Conservation (phyloP, 441 rosid species). For the Pelargonium australe region DNA sequence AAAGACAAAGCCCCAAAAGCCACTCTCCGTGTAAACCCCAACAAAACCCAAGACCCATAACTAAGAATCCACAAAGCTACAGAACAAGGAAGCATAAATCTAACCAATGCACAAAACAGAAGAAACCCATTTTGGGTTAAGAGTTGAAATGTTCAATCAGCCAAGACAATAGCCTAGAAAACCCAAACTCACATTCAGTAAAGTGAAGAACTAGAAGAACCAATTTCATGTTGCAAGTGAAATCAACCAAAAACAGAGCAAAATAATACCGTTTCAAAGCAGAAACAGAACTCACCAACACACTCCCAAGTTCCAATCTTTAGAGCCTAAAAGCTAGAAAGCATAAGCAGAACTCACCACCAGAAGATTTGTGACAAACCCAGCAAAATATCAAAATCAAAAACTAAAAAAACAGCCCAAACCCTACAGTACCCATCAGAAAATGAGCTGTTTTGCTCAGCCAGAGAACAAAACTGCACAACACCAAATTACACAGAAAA, state of each 20-base stretch:
- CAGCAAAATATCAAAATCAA: constrained; percentile 7
- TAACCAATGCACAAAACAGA: constrained; percentile 12
- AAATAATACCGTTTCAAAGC: no score
- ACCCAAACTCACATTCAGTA: background rate
- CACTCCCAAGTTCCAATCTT: background rate
- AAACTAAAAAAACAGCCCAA: background rate
- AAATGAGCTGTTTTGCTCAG: constrained; percentile 23
- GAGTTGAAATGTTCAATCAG: background rate
- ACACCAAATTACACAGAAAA: constrained; percentile 11
- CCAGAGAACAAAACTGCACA: constrained; percentile 16
- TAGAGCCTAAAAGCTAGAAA: background rate
- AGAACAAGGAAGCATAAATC: background rate
- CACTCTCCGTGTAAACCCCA: constrained; percentile 47
- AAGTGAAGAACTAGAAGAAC: background rate
- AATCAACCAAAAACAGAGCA: constrained; percentile 16
- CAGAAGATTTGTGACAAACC: no score
- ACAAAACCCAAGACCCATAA: constrained; percentile 30
- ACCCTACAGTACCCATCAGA: constrained; percentile 21
- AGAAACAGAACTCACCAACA: background rate
- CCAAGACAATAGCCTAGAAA: background rate
- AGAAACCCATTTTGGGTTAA: constrained; percentile 20
- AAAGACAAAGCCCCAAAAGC: constrained; percentile 39
- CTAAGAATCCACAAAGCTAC: constrained; percentile 21
- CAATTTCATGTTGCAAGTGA: constrained; percentile 7
- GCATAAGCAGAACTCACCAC: constrained; percentile 8